Conservation (phyloP, 148 eudicot genomes). For the Silene uniflora region DNA sequence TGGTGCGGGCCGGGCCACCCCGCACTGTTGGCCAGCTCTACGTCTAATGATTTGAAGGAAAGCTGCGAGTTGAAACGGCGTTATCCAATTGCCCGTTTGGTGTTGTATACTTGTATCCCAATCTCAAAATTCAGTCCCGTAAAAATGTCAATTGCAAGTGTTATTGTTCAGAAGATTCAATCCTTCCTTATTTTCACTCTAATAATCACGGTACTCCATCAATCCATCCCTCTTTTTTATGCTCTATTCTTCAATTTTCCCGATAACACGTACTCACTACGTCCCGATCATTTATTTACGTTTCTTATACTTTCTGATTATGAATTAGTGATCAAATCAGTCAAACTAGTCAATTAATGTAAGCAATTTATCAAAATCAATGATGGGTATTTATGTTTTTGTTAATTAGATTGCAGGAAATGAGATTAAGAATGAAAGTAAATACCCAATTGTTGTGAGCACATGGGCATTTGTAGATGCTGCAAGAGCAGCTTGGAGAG, state of each 20-base stretch:
- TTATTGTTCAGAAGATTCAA: not conserved
- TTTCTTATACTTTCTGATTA: too few species aligned
- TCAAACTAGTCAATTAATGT: too few species aligned
- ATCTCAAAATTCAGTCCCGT: not conserved
- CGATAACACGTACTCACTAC: not conserved
- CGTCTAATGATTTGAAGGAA: too few species aligned
- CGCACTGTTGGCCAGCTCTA: too few species aligned
- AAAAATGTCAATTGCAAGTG: not conserved
- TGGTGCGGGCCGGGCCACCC: too few species aligned
- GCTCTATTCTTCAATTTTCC: not conserved
- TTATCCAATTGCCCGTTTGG: too few species aligned
- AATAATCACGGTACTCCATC: constrained; percentile 11
- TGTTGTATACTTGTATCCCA: too few species aligned
- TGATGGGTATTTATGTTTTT: not conserved
- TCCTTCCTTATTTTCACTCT: constrained; percentile 1
- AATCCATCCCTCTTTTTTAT: not conserved
- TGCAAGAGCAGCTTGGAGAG: constrained; percentile 81
- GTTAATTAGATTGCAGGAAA: constrained; percentile 41
- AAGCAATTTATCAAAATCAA: not conserved
- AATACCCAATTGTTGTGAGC: constrained; percentile 74
- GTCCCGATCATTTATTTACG: too few species aligned
- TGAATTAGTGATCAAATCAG: too few species aligned
- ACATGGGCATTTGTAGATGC: constrained; percentile 95
- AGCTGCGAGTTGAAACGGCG: too few species aligned
- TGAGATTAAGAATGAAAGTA: constrained; percentile 32